These are phyloP conservation scores for Backusella sp. DNA, from an alignment of 192 early-diverging fungal genomes.

Conservation along the genomic window DNA sequence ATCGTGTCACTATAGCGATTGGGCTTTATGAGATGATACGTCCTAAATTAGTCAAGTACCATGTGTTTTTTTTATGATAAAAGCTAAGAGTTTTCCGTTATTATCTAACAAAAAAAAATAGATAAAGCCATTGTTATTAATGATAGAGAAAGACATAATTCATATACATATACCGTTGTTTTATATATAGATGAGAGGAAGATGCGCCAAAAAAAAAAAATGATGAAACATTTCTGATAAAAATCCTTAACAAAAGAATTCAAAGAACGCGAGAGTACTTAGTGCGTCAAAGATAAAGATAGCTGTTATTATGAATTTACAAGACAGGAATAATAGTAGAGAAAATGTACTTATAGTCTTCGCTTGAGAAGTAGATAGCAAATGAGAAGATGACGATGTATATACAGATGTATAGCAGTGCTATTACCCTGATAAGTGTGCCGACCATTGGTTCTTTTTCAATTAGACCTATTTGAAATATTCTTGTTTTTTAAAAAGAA, in stretches of 20 bases:
- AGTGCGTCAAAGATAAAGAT: not conserved
- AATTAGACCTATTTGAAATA: not conserved
- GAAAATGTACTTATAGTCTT: not conserved
- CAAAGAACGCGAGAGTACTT: not conserved
- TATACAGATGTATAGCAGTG: not conserved
- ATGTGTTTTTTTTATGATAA: not conserved
- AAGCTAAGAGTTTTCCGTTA: not conserved
- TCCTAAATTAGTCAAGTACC: not conserved
- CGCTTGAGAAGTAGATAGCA: not conserved
- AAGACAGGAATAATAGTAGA: not conserved
- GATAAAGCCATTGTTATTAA: not conserved
- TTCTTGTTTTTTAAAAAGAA: not conserved
- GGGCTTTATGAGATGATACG: not conserved
- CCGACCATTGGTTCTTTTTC: not conserved
- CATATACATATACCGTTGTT: not conserved
- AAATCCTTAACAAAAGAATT: not conserved
- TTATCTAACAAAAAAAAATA: not conserved
- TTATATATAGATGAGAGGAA: not conserved
- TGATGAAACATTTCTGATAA: not conserved
- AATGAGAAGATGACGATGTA: not conserved
- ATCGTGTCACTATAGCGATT: not conserved
- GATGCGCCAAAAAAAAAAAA: not conserved
- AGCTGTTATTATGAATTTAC: not conserved
- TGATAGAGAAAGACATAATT: not conserved
- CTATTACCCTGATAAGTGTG: not conserved